Conservation (phyloP, 1,284 basidiomycete genomes). For the Filobasidium uniguttulatum region DNA sequence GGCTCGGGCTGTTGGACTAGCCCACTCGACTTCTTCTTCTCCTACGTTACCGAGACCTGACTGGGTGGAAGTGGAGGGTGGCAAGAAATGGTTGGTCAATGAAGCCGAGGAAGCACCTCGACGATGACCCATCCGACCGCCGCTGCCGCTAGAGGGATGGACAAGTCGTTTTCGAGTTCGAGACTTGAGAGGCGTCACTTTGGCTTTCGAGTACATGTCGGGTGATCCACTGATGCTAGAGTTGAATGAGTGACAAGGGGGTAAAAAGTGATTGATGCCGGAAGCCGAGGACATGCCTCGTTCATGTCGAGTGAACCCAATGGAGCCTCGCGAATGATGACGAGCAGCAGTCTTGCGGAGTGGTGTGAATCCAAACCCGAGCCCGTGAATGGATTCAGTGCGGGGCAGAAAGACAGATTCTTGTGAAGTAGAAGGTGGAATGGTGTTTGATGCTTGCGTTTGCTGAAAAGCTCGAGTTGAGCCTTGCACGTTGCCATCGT, state of each 20-base stretch:
- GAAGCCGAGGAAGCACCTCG: not conserved
- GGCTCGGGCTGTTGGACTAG: not conserved
- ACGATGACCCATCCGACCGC: not conserved
- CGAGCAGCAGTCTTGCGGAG: not conserved
- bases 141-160: not conserved
- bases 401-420: no score
- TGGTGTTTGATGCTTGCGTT: no score
- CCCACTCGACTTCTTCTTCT: not conserved
- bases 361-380: not conserved
- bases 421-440: no score
- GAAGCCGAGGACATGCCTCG: not conserved
- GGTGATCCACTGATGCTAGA: not conserved
- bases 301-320: not conserved
- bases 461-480: no score
- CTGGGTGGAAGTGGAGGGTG: not conserved
- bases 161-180: not conserved
- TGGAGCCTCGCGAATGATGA: not conserved
- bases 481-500: no score
- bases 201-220: not conserved
- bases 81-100: constrained; percentile 1
- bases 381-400: not conserved
- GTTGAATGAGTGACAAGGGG: not conserved
- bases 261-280: not conserved
- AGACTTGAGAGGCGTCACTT: not conserved
- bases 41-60: not conserved